A percentile compares a stretch with the other conserved stretches of the same genome.
Conservation (phyloP, 2,329 filamentous ascomycete species). For the Phialophora tarda region DNA sequence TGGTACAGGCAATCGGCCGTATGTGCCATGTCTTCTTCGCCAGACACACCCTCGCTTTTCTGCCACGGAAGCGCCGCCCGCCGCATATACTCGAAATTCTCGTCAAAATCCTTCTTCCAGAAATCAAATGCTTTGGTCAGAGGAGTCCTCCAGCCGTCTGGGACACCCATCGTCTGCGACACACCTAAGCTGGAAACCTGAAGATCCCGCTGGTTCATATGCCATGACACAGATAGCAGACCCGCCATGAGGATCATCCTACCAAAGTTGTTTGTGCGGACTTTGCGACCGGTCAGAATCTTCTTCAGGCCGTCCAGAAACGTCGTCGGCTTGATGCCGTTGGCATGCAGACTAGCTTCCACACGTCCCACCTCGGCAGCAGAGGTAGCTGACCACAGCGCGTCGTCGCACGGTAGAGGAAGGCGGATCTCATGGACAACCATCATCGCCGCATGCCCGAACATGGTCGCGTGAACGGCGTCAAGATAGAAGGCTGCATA, state of each 20-base stretch:
- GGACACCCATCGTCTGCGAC: conserved; percentile 72
- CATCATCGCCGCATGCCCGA: conserved; percentile 96
- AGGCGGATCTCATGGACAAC: conserved; percentile 93
- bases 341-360: conserved; percentile 77
- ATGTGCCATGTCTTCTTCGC: conserved; percentile 77
- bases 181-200: conserved; percentile 82
- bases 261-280: conserved; percentile 90
- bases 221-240: conserved; percentile 90
- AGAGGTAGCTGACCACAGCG: conserved; percentile 87
- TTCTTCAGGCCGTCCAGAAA: conserved; percentile 91
- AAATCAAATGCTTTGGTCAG: conserved; percentile 87
- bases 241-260: conserved; percentile 93
- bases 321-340: conserved; percentile 80
- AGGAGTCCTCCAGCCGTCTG: conserved; percentile 87
- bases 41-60: conserved; percentile 34
- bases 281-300: conserved; percentile 81
- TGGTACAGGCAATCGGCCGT: conserved; percentile 87
- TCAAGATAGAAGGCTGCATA: conserved; percentile 96
- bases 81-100: conserved; percentile 60
- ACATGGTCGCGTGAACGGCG: conserved; percentile 95
- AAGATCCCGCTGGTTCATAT: conserved; percentile 97
- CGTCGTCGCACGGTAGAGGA: conserved; percentile 88
- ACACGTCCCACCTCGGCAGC: conserved; percentile 83
- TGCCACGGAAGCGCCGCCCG: conserved; percentile 38
- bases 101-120: conserved; percentile 92